Base-by-base conservation (phyloP, 768 basidiomycete genomes). In the Tulasnella sp. region DNA sequence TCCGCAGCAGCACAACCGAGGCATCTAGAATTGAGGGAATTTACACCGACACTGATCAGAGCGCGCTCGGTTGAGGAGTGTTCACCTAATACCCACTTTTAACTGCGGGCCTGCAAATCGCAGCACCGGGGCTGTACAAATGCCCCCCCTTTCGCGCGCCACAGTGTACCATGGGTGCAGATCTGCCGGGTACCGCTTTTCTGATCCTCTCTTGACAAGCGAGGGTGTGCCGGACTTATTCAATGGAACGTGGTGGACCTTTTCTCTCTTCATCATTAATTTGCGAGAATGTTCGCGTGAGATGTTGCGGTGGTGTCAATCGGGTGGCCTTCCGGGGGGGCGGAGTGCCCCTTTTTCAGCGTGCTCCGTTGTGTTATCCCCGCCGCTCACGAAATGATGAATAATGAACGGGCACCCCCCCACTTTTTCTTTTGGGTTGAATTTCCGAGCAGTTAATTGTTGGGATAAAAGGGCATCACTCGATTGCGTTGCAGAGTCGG, bases 1-100 rank as follows among this genome's bases (percentile, higher is more conserved):
- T 69, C 64, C 64, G 64, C 64, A 69, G 64, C 64, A 69, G 18
- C 34, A 69, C 28, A 69, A 69, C 64, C 64, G 64, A 69, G 64
- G 64, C 64, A 69, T 69, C 28, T 69, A 37, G 64, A 28, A 14
- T 16, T 69, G 64, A 69, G 64, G 64, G 64, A 37, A 69, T 31
- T 69, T 69, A 37, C 64, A 11, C 64, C 28, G n/a, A 12, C 18
- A 69, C 64, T 69, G 11, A 37, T 69, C 64, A 69, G 28, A 69
- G 5, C 34, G 28, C 37, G 5, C 34, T 69, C 16, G 11, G 16
- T 3, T 64, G 20, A 37, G 37, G 37, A 37, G 37, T 37, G 37
- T 37, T 37, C 37, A 24, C 34, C 34, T 24, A 6, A 28, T 2
- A 16, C 18, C 64, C 34, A 54, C 54, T 54, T 54, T 54, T 54